Evolutionary conservation across 1,139 yeast genomes (phyloP).

Genomic region (Magnusiomyces fungicola): DNA sequence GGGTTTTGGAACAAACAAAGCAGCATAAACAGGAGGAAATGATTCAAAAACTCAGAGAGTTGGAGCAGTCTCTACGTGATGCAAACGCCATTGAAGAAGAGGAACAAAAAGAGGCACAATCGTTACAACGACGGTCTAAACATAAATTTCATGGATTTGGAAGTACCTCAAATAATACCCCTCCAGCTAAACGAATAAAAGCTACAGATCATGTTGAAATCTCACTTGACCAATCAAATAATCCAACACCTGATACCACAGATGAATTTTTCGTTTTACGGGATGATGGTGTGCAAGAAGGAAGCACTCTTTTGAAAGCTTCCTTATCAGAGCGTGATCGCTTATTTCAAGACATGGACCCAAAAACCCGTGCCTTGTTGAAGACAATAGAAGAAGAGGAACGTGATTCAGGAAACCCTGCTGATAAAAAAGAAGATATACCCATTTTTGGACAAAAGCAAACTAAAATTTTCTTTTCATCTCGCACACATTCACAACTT

Average conservation of each 20-base stretch:
- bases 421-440: background rate
- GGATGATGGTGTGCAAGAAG: background rate
- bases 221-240: constrained; percentile 5
- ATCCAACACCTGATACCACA: background rate
- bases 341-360: constrained; percentile 2
- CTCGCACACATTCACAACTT: constrained; percentile 89
- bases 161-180: background rate
- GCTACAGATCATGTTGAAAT: constrained; percentile 4
- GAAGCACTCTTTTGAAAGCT: background rate
- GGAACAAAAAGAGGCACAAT: constrained; percentile 10
- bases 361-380: constrained; percentile 6
- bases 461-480: constrained; percentile 54
- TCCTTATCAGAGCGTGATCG: background rate
- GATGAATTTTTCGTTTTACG: constrained; percentile 3
- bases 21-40: constrained; percentile 28
- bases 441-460: constrained; percentile 8
- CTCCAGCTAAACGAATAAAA: background rate
- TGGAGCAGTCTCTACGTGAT: constrained; percentile 35
- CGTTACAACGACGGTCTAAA: background rate
- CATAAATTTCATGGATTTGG: background rate
- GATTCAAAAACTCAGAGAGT: constrained; percentile 32
- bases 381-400: constrained; percentile 9
- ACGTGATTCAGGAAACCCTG: constrained; percentile 9
- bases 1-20: constrained; percentile 32
- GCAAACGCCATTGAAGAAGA: constrained; percentile 20